Conservation (phyloP, 257 asterid species). For the Primulina tabacum region DNA sequence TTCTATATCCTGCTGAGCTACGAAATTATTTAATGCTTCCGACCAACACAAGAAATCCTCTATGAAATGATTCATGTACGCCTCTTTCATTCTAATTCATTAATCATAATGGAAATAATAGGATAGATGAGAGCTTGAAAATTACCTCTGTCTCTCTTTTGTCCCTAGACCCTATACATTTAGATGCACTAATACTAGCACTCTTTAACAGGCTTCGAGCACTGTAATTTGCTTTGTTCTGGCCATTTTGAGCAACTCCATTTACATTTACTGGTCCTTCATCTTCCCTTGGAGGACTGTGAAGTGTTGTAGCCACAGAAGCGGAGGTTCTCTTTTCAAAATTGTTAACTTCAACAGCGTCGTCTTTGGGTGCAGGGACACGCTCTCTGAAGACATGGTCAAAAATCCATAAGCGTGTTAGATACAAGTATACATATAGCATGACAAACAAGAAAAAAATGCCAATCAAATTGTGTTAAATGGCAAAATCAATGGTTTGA, state of each 20-base stretch:
- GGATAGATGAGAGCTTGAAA: neutral
- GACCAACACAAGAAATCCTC: neutral
- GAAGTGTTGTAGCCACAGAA: conserved; percentile 63
- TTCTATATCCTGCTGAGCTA: neutral
- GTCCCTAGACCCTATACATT: conserved; percentile 64
- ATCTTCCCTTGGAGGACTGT: conserved; percentile 53
- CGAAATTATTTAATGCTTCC: neutral
- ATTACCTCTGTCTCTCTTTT: conserved; percentile 60
- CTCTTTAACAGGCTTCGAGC: conserved; percentile 94
- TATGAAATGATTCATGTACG: neutral
- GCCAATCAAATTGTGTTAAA: neutral
- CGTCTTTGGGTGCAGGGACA: conserved; percentile 78
- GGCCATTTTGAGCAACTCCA: conserved; percentile 36
- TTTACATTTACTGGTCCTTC: conserved; percentile 39
- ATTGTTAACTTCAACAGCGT: conserved; percentile 40
- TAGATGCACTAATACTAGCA: conserved; percentile 87
- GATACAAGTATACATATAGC: neutral
- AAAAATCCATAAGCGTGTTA: neutral
- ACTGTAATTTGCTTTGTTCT: conserved; percentile 45
- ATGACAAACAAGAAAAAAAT: neutral
- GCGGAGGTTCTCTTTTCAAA: conserved; percentile 57
- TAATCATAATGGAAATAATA: no score
- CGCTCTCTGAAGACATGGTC: conserved; percentile 60
- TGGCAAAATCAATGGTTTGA: neutral
- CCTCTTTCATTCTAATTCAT: neutral